Conservation (phyloP, 805 yeast species). For the Starmerella davenportii region DNA sequence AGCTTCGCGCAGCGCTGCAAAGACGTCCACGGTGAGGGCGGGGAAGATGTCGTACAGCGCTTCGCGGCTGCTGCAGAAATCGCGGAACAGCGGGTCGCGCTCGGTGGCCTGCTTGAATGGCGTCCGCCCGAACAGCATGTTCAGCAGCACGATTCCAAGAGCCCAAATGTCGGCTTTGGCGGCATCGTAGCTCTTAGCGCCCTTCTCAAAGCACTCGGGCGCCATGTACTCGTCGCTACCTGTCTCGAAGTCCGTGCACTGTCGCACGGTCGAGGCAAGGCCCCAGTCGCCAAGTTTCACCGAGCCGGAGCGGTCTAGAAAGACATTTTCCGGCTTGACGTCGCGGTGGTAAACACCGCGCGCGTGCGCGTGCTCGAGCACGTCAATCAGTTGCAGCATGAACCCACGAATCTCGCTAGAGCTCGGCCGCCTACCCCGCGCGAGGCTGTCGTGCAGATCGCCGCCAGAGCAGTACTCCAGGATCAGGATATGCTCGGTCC, state of each 20-base stretch:
- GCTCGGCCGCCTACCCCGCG: constrained; percentile 30
- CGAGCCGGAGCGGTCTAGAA: constrained; percentile 42
- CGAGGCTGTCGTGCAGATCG: constrained; percentile 66
- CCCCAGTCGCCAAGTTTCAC: constrained; percentile 77
- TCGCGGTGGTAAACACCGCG: constrained; percentile 93
- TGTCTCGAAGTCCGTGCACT: constrained; percentile 59
- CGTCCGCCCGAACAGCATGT: constrained; percentile 71
- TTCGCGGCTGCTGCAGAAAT: constrained; percentile 75
- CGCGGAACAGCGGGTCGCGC: constrained; percentile 64
- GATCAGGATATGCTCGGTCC: constrained; percentile 37
- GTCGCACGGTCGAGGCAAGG: constrained; percentile 45
- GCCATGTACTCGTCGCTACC: constrained; percentile 92
- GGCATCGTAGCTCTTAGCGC: constrained; percentile 41
- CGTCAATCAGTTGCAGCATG: constrained; percentile 65
- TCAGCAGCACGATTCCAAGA: constrained; percentile 62
- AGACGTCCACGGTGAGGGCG: constrained; percentile 69
- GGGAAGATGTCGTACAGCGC: constrained; percentile 84
- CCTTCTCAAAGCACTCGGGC: constrained; percentile 64
- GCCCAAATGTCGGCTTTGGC: constrained; percentile 81
- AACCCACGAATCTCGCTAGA: constrained; percentile 30
- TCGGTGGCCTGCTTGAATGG: constrained; percentile 72
- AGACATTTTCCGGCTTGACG: constrained; percentile 87
- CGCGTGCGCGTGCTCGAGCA: constrained; percentile 67
- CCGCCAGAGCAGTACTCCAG: constrained; percentile 80
- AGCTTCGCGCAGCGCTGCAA: constrained; percentile 60